Evolutionary conservation across 345 rosid species (phyloP).

Genomic region (Moricandia moricandioides): DNA sequence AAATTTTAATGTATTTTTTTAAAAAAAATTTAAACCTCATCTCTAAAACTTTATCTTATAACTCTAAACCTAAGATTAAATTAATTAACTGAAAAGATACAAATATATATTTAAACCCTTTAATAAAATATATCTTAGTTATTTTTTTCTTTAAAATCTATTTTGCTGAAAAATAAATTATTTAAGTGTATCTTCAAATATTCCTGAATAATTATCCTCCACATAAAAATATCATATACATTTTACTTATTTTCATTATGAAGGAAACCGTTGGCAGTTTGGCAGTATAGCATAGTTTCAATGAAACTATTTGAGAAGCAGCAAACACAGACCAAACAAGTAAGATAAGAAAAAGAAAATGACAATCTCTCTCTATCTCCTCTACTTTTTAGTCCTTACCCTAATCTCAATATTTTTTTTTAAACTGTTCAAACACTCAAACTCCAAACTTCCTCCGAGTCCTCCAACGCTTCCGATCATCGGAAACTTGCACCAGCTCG

Average conservation of each 20-base stretch:
- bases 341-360: background rate
- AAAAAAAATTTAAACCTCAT: too few species aligned
- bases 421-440: background rate
- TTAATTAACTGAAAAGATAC: too few species aligned
- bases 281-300: background rate
- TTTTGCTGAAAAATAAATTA: too few species aligned
- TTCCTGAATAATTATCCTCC: background rate
- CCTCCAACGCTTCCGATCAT: slow-evolving; percentile 35
- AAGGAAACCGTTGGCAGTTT: background rate
- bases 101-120: too few species aligned
- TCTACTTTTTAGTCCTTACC: background rate
- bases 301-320: background rate
- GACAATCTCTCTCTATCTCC: background rate
- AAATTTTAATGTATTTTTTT: too few species aligned
- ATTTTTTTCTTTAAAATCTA: too few species aligned
- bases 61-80: too few species aligned
- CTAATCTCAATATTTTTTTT: background rate
- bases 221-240: background rate
- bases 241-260: background rate
- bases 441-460: slow-evolving; percentile 28
- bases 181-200: too few species aligned
- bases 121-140: too few species aligned
- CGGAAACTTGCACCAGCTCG: slow-evolving; percentile 35
- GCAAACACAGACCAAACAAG: background rate
- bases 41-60: too few species aligned